Base-by-base conservation (phyloP, 441 rosid genomes). In the Adansonia gregorii region DNA sequence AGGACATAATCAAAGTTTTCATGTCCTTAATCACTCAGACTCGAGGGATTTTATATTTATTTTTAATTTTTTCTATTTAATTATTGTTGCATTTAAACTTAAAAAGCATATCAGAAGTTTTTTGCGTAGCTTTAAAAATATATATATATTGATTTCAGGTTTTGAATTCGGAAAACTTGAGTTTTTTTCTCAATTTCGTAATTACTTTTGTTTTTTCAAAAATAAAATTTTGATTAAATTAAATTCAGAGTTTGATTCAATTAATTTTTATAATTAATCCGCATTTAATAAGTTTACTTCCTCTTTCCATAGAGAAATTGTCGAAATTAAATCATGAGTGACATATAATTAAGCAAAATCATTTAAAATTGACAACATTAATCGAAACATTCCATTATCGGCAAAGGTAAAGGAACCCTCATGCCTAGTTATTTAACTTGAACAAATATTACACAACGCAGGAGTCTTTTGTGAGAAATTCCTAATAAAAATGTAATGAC, bases 401-500 rank as follows among this genome's bases (percentile, higher is more conserved):
- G 39, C 35, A 5, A 19, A 48, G 73, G 56, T 48, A 22, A 46
- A 9, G 48, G 55, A 46, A 68, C 56, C 73, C 4, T 11, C 73
- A 68, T 22, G 73, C 73, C 43, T 49, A 22, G 19, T 68, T 68
- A 68, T 68, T 68, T 12, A 24, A 49, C 73, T 22, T 6, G 20
- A 69, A 69, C 59, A 24, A 69, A 14, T 24, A 24, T 27, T 14
- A 22, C 14, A 69, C 31, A 9, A 59, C 10, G 19, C 1, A 0
- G 39, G 39, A 35, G 39, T 35, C 39, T 35, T 52, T 52, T 52
- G 7, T 52, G 19, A 55, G 7, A 14, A 39, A 19, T 19, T 10
- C 31, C 56, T 22, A 6, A 68, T 12, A 22, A 48, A 68, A 46
- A 11, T 20, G 10, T 48, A 46, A 49, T 14, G 8, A 7, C 31